Conservation (phyloP, 129 eudicot genomes). For the Daucus carota region DNA sequence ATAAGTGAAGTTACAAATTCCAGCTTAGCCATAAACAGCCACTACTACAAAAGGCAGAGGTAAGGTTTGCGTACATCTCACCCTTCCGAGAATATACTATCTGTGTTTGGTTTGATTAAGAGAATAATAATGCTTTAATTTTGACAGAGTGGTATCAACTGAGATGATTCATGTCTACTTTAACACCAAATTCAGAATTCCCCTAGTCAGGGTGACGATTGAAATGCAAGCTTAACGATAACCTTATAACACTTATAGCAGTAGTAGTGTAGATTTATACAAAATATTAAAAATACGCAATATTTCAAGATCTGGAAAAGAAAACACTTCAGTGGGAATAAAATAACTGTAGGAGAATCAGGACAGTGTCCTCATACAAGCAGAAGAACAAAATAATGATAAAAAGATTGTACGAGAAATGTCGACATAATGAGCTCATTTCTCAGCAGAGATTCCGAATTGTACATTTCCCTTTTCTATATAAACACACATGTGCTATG, state of each 20-base stretch:
- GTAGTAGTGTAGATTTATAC: neutral
- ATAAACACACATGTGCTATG: neutral
- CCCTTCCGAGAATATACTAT: neutral
- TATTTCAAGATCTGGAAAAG: neutral
- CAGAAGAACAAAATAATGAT: neutral
- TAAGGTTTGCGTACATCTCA: neutral
- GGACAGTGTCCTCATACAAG: neutral
- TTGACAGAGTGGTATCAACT: too few species aligned
- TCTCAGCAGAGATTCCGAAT: neutral
- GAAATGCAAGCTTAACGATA: too few species aligned
- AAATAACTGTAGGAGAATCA: neutral
- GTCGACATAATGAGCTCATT: slow-evolving; percentile 6
- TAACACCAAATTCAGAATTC: too few species aligned
- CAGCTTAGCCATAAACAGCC: neutral
- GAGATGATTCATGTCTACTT: too few species aligned
- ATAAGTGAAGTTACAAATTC: too few species aligned
- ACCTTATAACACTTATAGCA: too few species aligned
- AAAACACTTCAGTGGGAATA: neutral
- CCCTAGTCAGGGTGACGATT: too few species aligned
- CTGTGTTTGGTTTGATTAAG: neutral
- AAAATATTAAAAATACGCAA: neutral
- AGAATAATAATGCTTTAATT: too few species aligned
- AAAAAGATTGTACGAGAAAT: neutral
- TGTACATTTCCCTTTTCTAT: neutral
- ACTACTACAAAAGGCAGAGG: neutral